Base-by-base conservation (phyloP, 106 monocot genomes). In the Amphibolis antarctica region DNA sequence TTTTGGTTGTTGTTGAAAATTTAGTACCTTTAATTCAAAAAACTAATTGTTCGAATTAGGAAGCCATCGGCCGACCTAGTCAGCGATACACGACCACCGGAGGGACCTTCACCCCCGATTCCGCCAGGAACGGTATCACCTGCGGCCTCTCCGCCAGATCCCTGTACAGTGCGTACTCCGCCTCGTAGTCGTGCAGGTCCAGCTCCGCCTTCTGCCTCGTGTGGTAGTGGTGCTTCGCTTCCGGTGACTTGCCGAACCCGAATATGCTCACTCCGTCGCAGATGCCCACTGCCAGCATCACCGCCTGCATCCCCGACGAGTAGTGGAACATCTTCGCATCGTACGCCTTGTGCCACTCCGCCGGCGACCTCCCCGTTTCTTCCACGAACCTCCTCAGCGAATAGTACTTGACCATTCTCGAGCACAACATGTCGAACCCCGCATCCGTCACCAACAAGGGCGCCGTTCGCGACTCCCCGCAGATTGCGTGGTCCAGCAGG, bases 301-400 rank as follows among this genome's bases (percentile, higher is more conserved):
- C 76, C 10, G 86, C 91, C 75, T 92, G 91, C 76, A 92, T 74
- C 45, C 91, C 91, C 21, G 83, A 92, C 10, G 91, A 92, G 70
- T 92, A 92, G 59, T 86, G 91, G 62, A 92, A 86, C 64, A 71
- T 64, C 72, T 66, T 76, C 46, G 65, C 81, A 46, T 92, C 86
- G 20, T 79, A 78, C 7, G 9, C 23, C 71, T 75, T 77, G 12
- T 48, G 23, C 91, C 86, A 92, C 42, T 86, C 76, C 42, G 62
- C 76, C 12, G 72, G 66, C n/a, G 28, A 62, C 53, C 61, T 75
- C 23, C 78, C 73, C 0, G 72, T 81, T 60, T 68, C 66, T 59
- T 74, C 83, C 3, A 65, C 74, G 49, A 92, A 92, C 62, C 65
- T 46, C 72, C 73, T 81, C 31, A 86, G n/a, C 0, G 86, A 83